Base-by-base conservation (phyloP, 768 basidiomycete genomes). In the Grammothele lineata region DNA sequence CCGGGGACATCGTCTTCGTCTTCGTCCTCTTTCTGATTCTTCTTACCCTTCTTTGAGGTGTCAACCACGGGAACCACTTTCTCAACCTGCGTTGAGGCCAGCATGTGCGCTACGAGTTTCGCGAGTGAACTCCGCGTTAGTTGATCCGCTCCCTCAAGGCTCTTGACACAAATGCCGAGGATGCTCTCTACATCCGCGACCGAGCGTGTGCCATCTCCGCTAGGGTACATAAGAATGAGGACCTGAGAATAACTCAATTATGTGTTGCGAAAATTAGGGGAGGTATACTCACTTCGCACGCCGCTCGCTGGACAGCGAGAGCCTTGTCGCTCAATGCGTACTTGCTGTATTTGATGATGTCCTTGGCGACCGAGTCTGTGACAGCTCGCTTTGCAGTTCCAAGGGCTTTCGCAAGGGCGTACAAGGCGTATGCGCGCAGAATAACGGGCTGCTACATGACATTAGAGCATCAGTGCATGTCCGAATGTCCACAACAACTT, bases 321-420 rank as follows among this genome's bases (percentile, higher is more conserved):
- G 85, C 82, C 66, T 91, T 93, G 65, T 98, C 95, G 0, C 73
- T 73, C 1, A 98, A 68, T 1, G 78, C 81, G 30, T 75, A 73
- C 57, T 77, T 83, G 71, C 87, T 83, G 53, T 88, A 83, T 66
- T 95, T 98, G 43, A 89, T 59, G 37, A 94, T 76, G 57, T 99
- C 96, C 61, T 80, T 92, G 44, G 75, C 65, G 2, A 80, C 70
- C 4, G 82, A 70, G 50, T 99, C 95, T 0, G 88, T 81, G 1
- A 95, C 74, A 0, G 92, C 92, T 43, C 85, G 83, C 52, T 86
- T 92, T 0, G 91, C 92, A 1, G 83, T 84, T 9, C 65, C 65
- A n/a, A 96, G 65, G 0, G 90, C 74, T 63, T 94, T 93, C n/a
- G 76, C 75, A 21, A 97, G 75, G 5, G 90, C 78, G 1, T 76